Percentiles rank a stretch among this genome's conserved stretches.
These are phyloP conservation scores for Dimocarpus longan DNA, from an alignment of 345 rosid genomes.

Conservation along the genomic window DNA sequence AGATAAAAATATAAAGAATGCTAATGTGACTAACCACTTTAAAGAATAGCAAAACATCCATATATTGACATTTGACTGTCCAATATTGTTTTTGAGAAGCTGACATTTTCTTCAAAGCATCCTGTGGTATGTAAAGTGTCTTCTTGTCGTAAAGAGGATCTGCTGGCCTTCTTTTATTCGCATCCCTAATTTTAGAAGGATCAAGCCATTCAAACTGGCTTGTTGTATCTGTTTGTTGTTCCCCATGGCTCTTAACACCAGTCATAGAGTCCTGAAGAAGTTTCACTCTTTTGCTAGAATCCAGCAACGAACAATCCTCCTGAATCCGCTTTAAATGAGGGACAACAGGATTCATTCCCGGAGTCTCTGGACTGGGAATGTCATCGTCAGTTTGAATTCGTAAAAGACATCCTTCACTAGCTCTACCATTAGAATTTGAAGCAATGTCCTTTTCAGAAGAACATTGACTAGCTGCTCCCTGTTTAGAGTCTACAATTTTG, in stretches of 20 bases:
- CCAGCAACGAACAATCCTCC: slow-evolving; percentile 45
- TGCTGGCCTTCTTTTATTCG: slow-evolving; percentile 70
- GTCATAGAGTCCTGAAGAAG: slow-evolving; percentile 42
- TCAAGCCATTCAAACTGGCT: slow-evolving; percentile 94
- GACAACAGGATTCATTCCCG: slow-evolving; percentile 55
- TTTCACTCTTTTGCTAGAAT: slow-evolving; percentile 60
- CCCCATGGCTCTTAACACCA: slow-evolving; percentile 36
- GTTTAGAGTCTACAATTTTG: slow-evolving; percentile 22
- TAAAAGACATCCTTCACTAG: slow-evolving; percentile 23
- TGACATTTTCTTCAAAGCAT: slow-evolving; percentile 75
- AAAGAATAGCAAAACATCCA: slow-evolving; percentile 91
- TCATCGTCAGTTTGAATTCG: slow-evolving; percentile 35
- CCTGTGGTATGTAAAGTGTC: slow-evolving; percentile 80
- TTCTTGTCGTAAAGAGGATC: slow-evolving; percentile 79
- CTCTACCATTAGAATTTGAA: slow-evolving; percentile 24
- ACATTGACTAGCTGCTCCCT: slow-evolving; percentile 23
- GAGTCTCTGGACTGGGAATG: slow-evolving; percentile 74
- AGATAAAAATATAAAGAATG: background rate
- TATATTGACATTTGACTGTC: slow-evolving; percentile 79
- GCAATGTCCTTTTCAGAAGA: slow-evolving; percentile 32
- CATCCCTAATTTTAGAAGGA: slow-evolving; percentile 70
- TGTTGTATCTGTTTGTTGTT: slow-evolving; percentile 43
- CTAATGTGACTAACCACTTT: slow-evolving; percentile 76
- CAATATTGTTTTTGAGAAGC: slow-evolving; percentile 95
- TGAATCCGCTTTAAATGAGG: slow-evolving; percentile 70